Base-by-base conservation (phyloP, 169 alveolate species). In the Plasmodium fragile region DNA sequence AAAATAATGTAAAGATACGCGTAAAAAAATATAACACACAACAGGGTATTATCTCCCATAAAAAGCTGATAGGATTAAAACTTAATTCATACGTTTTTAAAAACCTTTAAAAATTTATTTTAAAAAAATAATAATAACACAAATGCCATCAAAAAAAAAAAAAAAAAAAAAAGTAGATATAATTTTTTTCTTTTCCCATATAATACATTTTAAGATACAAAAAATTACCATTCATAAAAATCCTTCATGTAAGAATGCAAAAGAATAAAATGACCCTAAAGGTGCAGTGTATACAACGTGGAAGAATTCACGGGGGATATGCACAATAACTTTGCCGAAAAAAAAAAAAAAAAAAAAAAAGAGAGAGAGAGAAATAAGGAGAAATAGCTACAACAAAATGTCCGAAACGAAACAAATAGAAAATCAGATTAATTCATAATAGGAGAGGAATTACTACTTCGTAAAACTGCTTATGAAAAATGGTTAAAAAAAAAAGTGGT, bases 131-230 rank as follows among this genome's bases (percentile, higher is more conserved):
- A 7, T 16, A 65, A 59, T 59, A 65, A 65, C 75, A 25, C 83
- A 79, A 79, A 79, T 79, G n/a, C 84, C 84, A 79, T 79, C 49
- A 79, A 79, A 79, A 79, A 45, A 41, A 45, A 65, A 65, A 65
- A n/a, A 28, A 79, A 79, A 79, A 79, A 45, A 41, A 45, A 65
- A 65, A 65, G 36, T 25, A 22, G 16, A 65, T 25, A 65, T 25
- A 22, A 65, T 65, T 65, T 13, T 34, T 16, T 79, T 45, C 32
- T 30, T 73, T 73, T 13, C 53, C 55, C 30, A 36, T 43, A 8
- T 79, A 39, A 45, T 79, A 43, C 30, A 79, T 79, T 41, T 79
- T 43, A 79, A 78, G 45, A 79, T 79, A 79, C 84, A 45, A 79
- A 79, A 79, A 79, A 79, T 79, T 79, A 79, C n/a, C 71, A 79